Evolutionary conservation across 2,329 filamentous ascomycete genomes (phyloP), one percentile per base, ranked within the genome.

Genomic region (Xylaria sp.): DNA sequence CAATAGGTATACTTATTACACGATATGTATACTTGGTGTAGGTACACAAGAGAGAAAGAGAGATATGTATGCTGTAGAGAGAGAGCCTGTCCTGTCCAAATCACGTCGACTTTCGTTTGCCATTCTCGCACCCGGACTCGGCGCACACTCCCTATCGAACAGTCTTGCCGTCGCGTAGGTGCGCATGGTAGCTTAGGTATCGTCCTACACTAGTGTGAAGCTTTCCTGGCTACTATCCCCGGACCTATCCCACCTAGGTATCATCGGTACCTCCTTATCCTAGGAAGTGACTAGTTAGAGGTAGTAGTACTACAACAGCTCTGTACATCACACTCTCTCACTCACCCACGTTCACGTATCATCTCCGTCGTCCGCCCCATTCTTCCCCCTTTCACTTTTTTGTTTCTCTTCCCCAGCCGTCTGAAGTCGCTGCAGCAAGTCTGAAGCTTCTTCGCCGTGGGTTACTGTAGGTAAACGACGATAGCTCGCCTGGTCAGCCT

Each of bases 401-500:
- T 61, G 57, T 51, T 61, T 58, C 60, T 61, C 47, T 60, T 64
- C 55, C 42, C 47, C 39, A 54, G 54, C 55, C 54, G 51, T 60
- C 64, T 69, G 54, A 67, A 71, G 72, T 61, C 72, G 74, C 72
- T 73, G 64, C 74, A 77, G 75, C 73, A 47, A 77, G 75, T 71
- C 75, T 77, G 75, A 72, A 70, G 72, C 71, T 72, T 72, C 62
- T 61, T 73, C 68, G 66, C 32, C 59, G 42, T 60, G 57, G 70
- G 70, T 47, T 47, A 17, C 64, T 67, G 34, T 56, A 65, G 68
- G 12, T 51, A 60, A 58, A 67, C 65, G 55, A 72, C 63, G 68
- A 70, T 65, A 65, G 64, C 71, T 59, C 64, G 69, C 68, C 64
- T 62, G 57, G 62, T 61, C 36, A 59, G 53, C 70, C 68, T 60